phyloP scores from a whole-genome alignment of 2,329 filamentous ascomycete species.

The Cucurbitaria berberidis region DNA sequence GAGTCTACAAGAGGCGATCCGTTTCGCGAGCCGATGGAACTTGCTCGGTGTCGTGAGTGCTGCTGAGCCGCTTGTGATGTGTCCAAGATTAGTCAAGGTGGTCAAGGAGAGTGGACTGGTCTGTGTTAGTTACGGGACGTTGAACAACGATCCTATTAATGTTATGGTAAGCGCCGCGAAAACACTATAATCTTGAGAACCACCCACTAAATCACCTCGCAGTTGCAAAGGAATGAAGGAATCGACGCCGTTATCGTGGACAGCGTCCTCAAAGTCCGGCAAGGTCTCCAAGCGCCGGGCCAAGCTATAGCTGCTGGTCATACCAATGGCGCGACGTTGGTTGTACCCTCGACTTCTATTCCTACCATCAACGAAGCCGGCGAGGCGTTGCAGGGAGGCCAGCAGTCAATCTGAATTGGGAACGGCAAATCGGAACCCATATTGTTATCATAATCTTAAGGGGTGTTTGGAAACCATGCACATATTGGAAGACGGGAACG shows the following conservation, averaged over 20 bases:
- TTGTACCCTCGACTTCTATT: conserved; percentile 8
- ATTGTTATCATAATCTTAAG: neutral
- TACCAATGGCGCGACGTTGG: conserved; percentile 4
- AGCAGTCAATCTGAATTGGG: neutral
- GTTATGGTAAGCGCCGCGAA: conserved; percentile 70
- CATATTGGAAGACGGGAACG: neutral
- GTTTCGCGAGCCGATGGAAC: conserved; percentile 95
- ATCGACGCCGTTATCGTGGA: conserved; percentile 99
- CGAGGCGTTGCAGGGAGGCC: neutral
- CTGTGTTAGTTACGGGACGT: conserved; percentile 89
- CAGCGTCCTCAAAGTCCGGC: conserved; percentile 88
- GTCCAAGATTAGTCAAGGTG: conserved; percentile 85
- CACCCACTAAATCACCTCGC: conserved; percentile 21
- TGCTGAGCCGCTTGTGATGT: conserved; percentile 87
- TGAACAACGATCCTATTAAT: conserved; percentile 87
- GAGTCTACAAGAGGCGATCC: conserved; percentile 91
- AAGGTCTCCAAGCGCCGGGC: conserved; percentile 71
- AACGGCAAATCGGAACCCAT: neutral
- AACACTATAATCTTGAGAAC: neutral
- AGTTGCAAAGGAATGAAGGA: conserved; percentile 90
- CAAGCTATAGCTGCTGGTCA: conserved; percentile 8
- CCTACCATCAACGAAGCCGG: conserved; percentile 9
- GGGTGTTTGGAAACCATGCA: neutral
- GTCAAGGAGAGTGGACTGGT: conserved; percentile 94
- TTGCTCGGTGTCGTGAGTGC: conserved; percentile 87